Conservation (phyloP, 345 rosid species). For the Brassica rapa region DNA sequence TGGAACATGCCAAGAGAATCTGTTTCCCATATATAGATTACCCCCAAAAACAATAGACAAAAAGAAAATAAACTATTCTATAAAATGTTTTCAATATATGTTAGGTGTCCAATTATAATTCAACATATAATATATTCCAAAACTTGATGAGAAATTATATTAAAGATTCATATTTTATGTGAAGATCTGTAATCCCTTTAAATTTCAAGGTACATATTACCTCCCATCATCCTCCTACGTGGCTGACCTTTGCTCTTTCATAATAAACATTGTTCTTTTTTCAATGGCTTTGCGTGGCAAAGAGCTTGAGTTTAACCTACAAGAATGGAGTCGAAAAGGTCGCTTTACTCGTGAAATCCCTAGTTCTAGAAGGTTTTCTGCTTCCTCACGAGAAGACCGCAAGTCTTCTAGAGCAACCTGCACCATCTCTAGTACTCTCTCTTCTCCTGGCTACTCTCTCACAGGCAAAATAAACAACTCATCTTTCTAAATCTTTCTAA, state of each 20-base stretch:
- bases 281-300: background rate
- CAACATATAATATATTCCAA: background rate
- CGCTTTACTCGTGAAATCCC: background rate
- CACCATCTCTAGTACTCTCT: background rate
- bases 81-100: background rate
- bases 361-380: background rate
- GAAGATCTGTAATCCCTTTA: background rate
- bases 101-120: background rate
- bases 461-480: background rate
- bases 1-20: background rate
- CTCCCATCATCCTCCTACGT: background rate
- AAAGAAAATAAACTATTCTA: background rate
- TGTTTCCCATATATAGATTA: background rate
- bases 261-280: background rate
- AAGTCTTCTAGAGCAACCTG: background rate
- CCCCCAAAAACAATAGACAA: background rate
- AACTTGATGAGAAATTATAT: background rate
- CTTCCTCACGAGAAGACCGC: background rate
- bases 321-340: background rate
- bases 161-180: background rate
- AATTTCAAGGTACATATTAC: background rate
- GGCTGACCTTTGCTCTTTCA: background rate
- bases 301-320: background rate
- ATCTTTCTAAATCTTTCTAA: background rate
- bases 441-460: background rate